Conservation (phyloP, 2,329 filamentous ascomycete species). For the Fusarium zealandicum region DNA sequence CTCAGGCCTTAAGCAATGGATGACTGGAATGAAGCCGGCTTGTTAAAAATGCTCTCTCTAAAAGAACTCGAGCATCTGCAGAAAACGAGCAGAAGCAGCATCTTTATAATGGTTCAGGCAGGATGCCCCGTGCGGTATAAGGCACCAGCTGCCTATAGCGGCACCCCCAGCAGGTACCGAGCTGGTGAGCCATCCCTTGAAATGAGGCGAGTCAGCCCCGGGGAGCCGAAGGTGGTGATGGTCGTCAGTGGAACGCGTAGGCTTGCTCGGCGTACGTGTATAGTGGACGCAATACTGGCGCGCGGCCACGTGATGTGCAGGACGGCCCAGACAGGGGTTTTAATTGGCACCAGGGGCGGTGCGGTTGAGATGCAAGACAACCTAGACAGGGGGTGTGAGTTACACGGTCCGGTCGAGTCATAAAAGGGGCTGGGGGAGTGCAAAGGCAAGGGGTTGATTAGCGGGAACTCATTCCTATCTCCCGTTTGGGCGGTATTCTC, state of each 20-base stretch:
- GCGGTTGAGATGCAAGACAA: conserved; percentile 7
- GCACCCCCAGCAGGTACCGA: conserved; percentile 24
- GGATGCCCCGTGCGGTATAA: conserved; percentile 34
- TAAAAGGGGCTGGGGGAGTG: conserved; percentile 22
- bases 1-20: conserved; percentile 40
- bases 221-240: conserved; percentile 31
- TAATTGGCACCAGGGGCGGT: conserved; percentile 14
- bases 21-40: conserved; percentile 22
- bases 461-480: conserved; percentile 1
- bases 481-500: not conserved
- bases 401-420: not conserved
- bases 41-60: conserved; percentile 32
- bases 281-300: conserved; percentile 16
- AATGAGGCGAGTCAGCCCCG: conserved; percentile 33
- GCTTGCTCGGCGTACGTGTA: conserved; percentile 16
- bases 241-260: conserved; percentile 31
- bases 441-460: conserved; percentile 22
- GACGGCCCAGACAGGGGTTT: not conserved
- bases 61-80: conserved; percentile 11
- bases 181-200: conserved; percentile 13
- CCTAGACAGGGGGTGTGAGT: conserved; percentile 12
- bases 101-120: conserved; percentile 40
- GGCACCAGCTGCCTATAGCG: conserved; percentile 32
- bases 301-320: conserved; percentile 29
- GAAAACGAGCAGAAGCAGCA: conserved; percentile 18